phyloP scores from a whole-genome alignment of 2,329 filamentous ascomycete species.

The Cytospora paraplurivora region DNA sequence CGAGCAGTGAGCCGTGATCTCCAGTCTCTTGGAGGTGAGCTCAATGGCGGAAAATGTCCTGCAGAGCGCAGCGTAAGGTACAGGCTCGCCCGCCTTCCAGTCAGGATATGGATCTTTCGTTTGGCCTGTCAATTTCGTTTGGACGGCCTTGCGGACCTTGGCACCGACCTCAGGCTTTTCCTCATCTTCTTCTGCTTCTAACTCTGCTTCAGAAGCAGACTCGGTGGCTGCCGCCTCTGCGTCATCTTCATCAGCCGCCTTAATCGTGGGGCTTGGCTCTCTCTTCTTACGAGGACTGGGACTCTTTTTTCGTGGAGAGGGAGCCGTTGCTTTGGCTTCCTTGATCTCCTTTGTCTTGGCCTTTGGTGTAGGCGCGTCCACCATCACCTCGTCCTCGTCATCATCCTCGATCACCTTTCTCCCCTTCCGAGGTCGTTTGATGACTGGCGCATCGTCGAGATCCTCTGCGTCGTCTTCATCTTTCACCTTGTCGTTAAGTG shows the following conservation, averaged over 20 bases:
- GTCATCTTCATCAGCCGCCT: constrained; percentile 50
- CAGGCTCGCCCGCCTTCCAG: constrained; percentile 85
- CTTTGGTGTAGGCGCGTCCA: constrained; percentile 35
- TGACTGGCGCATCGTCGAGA: constrained; percentile 59
- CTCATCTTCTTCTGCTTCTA: constrained; percentile 53
- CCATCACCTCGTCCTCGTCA: constrained; percentile 49
- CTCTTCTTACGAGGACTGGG: constrained; percentile 29
- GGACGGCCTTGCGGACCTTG: constrained; percentile 79
- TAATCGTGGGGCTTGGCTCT: constrained; percentile 33
- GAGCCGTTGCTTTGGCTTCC: constrained; percentile 31
- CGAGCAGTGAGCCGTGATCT: constrained; percentile 87
- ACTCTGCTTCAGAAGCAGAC: constrained; percentile 52
- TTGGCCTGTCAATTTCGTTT: constrained; percentile 66
- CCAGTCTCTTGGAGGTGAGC: constrained; percentile 86
- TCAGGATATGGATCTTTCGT: constrained; percentile 87
- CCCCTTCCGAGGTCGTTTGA: constrained; percentile 57
- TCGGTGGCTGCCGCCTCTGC: constrained; percentile 47
- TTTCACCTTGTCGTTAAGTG: constrained; percentile 39
- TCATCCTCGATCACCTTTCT: constrained; percentile 55
- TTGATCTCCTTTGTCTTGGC: constrained; percentile 36
- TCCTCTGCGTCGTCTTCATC: constrained; percentile 47
- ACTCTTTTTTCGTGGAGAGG: constrained; percentile 25
- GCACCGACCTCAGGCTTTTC: constrained; percentile 72
- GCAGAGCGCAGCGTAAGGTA: constrained; percentile 93
- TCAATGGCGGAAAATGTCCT: constrained; percentile 94